Evolutionary conservation across 495 filamentous ascomycete species (phyloP), one percentile per base, ranked within the genome.

Genomic region (Xylaria scruposa): DNA sequence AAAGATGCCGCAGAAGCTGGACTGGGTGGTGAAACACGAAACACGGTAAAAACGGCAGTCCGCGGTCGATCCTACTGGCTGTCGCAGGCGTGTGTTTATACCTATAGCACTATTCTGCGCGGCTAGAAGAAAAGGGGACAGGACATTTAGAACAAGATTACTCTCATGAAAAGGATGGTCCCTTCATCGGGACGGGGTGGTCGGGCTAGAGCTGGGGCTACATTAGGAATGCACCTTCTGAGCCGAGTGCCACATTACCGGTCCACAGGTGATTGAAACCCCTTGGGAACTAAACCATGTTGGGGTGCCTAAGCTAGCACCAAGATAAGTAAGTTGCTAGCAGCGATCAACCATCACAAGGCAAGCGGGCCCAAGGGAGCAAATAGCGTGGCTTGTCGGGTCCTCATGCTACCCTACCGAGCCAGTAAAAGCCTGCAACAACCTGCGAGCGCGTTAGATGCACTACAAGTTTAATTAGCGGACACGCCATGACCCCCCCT

Each of bases 1-100:
- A 36, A 33, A 40, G 36, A 58, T 21, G 38, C 53, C 13, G 67
- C 38, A 44, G 54, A 70, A 19, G 33, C 3, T 44, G 6, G 47
- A 26, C 58, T 33, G 31, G 31, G 70, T 47, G 40, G 65, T 49
- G 49, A 71, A 68, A 63, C 36, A 72, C 42, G 49, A 71, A 68
- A 63, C 36, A 72, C 42, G 65, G 58, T 38, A 21, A 56, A 40
- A 63, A 70, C 47, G n/a, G 47, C 47, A 54, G 31, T 15, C 46
- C n/a, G 9, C 46, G 8, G 12, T 49, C 58, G 58, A 60, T 38
- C 7, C 53, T 56, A 26, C 12, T 29, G 8, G 53, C 53, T 17
- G 13, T 29, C 29, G 53, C 53, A 56, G 53, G 53, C 31, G 53
- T 51, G 9, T 21, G 58, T 36, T 33, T 19, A 33, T 19, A 59